These are phyloP conservation scores for Chrysoporthe puriensis DNA, from an alignment of 2,329 filamentous ascomycete genomes.

Conservation along the genomic window DNA sequence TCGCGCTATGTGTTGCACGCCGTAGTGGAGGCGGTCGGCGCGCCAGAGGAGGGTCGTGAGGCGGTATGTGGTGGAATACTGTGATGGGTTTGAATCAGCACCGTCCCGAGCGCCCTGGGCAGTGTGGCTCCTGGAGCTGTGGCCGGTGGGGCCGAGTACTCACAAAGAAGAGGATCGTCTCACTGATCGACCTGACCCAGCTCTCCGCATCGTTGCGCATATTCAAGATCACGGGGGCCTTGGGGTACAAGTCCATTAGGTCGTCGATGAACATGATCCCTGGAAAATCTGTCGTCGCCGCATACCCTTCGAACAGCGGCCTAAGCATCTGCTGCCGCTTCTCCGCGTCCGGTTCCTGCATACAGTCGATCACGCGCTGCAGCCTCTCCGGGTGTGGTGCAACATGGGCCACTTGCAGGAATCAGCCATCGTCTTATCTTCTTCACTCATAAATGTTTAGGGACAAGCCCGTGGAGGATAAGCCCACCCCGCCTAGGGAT, in stretches of 20 bases:
- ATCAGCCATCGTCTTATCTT: not conserved
- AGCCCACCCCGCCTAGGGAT: too few relatives aligned
- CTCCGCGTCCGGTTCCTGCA: slow-evolving; percentile 34
- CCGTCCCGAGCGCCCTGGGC: not conserved
- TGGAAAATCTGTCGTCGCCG: slow-evolving; percentile 36
- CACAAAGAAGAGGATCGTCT: not conserved
- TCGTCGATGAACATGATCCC: slow-evolving; percentile 40
- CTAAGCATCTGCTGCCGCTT: slow-evolving; percentile 37
- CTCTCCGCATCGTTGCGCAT: slow-evolving; percentile 32
- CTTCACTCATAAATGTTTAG: too few relatives aligned
- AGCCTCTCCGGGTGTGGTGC: slow-evolving; percentile 32
- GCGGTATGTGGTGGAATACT: not conserved
- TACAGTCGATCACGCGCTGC: slow-evolving; percentile 33
- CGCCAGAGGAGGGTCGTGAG: not conserved
- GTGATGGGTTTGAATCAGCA: not conserved
- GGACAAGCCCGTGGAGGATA: too few relatives aligned
- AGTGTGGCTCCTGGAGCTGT: not conserved
- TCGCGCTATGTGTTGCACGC: not conserved
- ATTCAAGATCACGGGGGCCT: slow-evolving; percentile 40
- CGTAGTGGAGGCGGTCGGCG: slow-evolving; percentile 4
- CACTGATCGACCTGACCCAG: slow-evolving; percentile 2
- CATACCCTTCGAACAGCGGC: slow-evolving; percentile 38
- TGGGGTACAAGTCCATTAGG: slow-evolving; percentile 43
- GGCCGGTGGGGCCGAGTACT: not conserved
- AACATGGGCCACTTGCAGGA: slow-evolving; percentile 25